Evolutionary conservation across 1,284 basidiomycete genomes (phyloP).

Genomic region (Vanrija pseudolonga): DNA sequence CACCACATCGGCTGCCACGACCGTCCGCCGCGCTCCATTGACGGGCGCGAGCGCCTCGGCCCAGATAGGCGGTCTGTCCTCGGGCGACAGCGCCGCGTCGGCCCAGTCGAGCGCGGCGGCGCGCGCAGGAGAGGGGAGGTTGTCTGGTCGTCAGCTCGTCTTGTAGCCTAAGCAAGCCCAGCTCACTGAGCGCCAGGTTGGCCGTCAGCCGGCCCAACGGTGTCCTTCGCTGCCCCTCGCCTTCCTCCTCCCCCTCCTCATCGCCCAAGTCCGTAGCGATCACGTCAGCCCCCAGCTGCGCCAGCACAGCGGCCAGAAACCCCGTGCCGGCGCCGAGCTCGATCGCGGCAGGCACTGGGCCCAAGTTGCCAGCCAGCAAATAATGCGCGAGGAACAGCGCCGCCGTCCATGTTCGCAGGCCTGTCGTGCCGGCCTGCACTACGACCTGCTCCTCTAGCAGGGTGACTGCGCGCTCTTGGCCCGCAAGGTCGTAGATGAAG

Average conservation of each 20-base stretch:
- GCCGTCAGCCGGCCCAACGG: slow-evolving; percentile 31
- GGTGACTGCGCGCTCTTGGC: slow-evolving; percentile 20
- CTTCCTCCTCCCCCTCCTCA: slow-evolving; percentile 47
- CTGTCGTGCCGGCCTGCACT: slow-evolving; percentile 49
- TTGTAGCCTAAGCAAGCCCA: neutral
- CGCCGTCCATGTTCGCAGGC: slow-evolving; percentile 45
- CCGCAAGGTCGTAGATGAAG: slow-evolving; percentile 37
- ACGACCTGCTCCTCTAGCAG: slow-evolving; percentile 49
- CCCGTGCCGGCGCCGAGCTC: slow-evolving; percentile 50
- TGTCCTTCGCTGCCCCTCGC: slow-evolving; percentile 31
- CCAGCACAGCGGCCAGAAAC: slow-evolving; percentile 42
- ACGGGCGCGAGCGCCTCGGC: slow-evolving; percentile 5
- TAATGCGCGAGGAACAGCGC: slow-evolving; percentile 38
- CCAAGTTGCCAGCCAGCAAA: slow-evolving; percentile 16
- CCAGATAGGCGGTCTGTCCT: slow-evolving; percentile 27
- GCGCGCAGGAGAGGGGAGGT: neutral
- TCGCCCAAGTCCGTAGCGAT: slow-evolving; percentile 58
- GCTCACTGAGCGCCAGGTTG: slow-evolving; percentile 41
- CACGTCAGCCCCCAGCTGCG: slow-evolving; percentile 59
- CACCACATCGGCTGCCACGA: slow-evolving; percentile 50
- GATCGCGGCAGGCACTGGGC: slow-evolving; percentile 6
- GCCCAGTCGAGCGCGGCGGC: slow-evolving; percentile 36
- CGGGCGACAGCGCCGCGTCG: slow-evolving; percentile 14
- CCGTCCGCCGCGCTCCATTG: slow-evolving; percentile 11
- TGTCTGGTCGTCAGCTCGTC: slow-evolving; percentile 9